Evolutionary conservation across 768 basidiomycete species (phyloP), one percentile per base, ranked within the genome.

Genomic region (Boletus pseudo-olivaceus): DNA sequence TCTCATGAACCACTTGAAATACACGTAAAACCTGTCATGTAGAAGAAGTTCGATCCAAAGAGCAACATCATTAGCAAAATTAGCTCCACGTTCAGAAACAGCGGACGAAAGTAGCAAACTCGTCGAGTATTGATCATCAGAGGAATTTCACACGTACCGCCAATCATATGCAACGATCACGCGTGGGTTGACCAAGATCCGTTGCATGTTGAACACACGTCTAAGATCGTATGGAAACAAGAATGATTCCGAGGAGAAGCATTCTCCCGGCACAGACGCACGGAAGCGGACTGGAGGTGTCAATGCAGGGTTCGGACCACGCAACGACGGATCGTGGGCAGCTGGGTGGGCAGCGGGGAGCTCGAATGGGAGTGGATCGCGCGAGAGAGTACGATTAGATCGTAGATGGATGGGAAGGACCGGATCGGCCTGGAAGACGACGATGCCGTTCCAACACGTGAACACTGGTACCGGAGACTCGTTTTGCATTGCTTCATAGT

Each of bases 371-470:
- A 74, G 61, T 4, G 73, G 70, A 20, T 63, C 35, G 1, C 51
- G 60, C 0, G 74, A 76, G n/a, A 77, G 70, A 14, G 72, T 73
- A 15, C 48, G 58, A 41, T 75, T 75, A 1, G 65, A 60, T 42
- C 77, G 76, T 6, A 76, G 66, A 44, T 67, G 54, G 34, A 74
- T 53, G 14, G 77, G 76, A 30, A 77, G 66, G 30, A 78, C 42
- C 5, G 76, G 75, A 47, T 78, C 76, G 0, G 76, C 71, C 9
- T 58, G 41, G 58, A 78, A 72, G 3, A 71, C 72, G 45, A 68
- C 67, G 57, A 78, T 74, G 32, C 77, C 77, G 47, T 78, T 78
- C 77, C 77, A 78, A 62, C 77, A 78, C 0, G 74, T 55, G 52
- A 76, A 74, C 7, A 77, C 76, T 10, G 77, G 76, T 2, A 69